Evolutionary conservation across 2,329 filamentous ascomycete species (phyloP).

Genomic region (Aaosphaeria pasadenensis): DNA sequence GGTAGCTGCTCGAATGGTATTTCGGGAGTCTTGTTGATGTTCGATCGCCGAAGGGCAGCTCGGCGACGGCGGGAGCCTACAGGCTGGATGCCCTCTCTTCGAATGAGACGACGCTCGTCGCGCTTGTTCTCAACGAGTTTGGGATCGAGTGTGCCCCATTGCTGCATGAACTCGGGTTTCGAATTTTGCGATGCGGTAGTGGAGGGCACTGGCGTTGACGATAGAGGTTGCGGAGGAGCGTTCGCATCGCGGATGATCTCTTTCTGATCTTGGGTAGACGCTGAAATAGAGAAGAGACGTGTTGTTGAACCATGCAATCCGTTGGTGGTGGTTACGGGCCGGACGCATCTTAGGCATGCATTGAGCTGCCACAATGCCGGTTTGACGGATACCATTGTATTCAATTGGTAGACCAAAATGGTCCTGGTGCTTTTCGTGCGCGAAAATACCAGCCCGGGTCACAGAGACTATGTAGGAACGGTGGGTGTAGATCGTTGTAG

Average conservation of each 20-base stretch:
- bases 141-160: conserved; percentile 34
- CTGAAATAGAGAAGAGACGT: conserved; percentile 50
- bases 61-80: conserved; percentile 84
- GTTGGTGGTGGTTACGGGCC: conserved; percentile 23
- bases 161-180: conserved; percentile 31
- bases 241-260: conserved; percentile 27
- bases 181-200: conserved; percentile 7
- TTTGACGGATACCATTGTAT: conserved; percentile 32
- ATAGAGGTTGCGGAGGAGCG: conserved; percentile 10
- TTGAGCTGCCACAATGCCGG: conserved; percentile 32
- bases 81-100: conserved; percentile 62
- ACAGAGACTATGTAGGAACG: conserved; percentile 2
- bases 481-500: conserved; percentile 5
- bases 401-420: neutral
- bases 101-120: conserved; percentile 67
- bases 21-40: conserved; percentile 55
- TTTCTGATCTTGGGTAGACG: conserved; percentile 42
- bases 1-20: conserved; percentile 91
- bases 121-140: conserved; percentile 32
- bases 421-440: too few relatives aligned
- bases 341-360: conserved; percentile 34
- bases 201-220: neutral
- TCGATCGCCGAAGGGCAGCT: conserved; percentile 36
- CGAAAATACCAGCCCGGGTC: too few relatives aligned
- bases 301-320: conserved; percentile 17